Base-by-base conservation (phyloP, 2,329 filamentous ascomycete species). In the Aspergillus sclerotialis region DNA sequence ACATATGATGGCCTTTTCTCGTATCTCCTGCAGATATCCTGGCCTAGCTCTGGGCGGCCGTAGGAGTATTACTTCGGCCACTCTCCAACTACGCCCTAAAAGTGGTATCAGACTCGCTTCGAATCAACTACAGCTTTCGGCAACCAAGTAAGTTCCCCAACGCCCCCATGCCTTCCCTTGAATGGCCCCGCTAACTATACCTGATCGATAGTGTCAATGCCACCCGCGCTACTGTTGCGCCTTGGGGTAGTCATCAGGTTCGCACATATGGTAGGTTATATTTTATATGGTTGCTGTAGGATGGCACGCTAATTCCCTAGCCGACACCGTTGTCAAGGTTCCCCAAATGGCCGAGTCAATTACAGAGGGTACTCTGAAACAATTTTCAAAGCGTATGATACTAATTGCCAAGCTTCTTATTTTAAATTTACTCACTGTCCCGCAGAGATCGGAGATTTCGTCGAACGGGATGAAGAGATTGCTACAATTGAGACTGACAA, bases 401-500 rank as follows among this genome's bases (percentile, higher is more conserved):
- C 15, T 15, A 18, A 24, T 18, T 24, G 7, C 13, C 18, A 24
- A 15, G 24, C 63, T 63, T 30, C 27, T 29, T 18, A 18, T 29
- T 24, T 17, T 25, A 13, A 19, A n/a, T 13, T 26, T 38, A 33
- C 47, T 58, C 25, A 56, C 37, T 28, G 4, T 32, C n/a, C 11
- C 33, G 13, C 46, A 78, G 73, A 90, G 67, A 72, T 95, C 51
- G 92, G 92, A 55, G 92, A 98, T 61, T 89, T 80, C 52, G 89
- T 98, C 33, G 88, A 94, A 69, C 82, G 82, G 54, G 92, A 98
- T 58, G 92, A 96, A 68, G 92, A 98, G 64, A 90, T 98, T 62
- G 92, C 92, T 19, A 95, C 90, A 32, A 98, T 98, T 56, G 92
- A 98, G 68, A 98, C 92, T 10, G 92, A 98, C 75, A 98, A 98